Conservation (phyloP, 1,139 yeast genomes). For the Kurtzmaniella natalensis region DNA sequence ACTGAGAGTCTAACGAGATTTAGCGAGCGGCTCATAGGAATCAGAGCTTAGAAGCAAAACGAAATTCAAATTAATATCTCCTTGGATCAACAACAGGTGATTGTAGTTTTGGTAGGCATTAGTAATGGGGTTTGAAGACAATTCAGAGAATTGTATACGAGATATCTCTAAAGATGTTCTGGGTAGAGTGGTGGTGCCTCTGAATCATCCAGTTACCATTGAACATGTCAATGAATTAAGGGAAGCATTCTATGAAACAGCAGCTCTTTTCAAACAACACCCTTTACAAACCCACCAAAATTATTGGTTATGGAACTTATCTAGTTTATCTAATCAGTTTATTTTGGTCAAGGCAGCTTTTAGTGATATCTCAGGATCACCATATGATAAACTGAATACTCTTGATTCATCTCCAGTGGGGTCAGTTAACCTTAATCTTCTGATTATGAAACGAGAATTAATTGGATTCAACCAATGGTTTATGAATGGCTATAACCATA, state of each 20-base stretch:
- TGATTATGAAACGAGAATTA: background rate
- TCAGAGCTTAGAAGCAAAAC: too few species aligned
- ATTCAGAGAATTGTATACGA: too few species aligned
- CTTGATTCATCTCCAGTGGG: background rate
- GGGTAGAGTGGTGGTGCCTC: constrained; percentile 1
- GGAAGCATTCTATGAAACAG: constrained; percentile 17
- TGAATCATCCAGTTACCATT: background rate
- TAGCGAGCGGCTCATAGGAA: too few species aligned
- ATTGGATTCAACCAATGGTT: constrained; percentile 2
- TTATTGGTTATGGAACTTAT: constrained; percentile 15
- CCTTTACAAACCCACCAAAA: constrained; percentile 13
- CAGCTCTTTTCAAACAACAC: constrained; percentile 12
- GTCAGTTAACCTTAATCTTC: background rate
- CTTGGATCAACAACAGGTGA: too few species aligned
- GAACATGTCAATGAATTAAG: constrained; percentile 10
- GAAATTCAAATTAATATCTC: too few species aligned
- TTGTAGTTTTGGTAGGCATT: too few species aligned
- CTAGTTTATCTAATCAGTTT: constrained; percentile 2
- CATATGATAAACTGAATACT: background rate
- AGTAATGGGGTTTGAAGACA: too few species aligned
- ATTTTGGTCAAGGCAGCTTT: background rate
- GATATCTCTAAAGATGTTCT: too few species aligned
- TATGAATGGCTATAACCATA: background rate
- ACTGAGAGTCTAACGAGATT: too few species aligned
- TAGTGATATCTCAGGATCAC: too few species aligned